Evolutionary conservation across 2,329 filamentous ascomycete species (phyloP).

Genomic region (Leptographium galeiforme): DNA sequence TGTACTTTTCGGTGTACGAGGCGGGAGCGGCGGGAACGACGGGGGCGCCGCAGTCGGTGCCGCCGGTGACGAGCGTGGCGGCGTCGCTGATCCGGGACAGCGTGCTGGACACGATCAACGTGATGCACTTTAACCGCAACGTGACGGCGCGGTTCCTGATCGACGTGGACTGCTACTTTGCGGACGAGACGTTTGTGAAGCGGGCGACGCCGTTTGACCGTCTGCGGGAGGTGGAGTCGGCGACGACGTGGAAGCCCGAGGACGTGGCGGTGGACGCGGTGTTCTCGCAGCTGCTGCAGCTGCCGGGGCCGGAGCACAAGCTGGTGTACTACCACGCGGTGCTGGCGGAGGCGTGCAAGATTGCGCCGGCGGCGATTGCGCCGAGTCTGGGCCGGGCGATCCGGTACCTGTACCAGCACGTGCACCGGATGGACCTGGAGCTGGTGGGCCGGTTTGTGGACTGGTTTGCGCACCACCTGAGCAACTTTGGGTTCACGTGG

Average conservation of each 20-base stretch:
- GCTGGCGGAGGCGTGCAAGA: constrained; percentile 88
- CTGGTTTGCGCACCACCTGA: constrained; percentile 96
- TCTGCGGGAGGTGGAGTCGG: constrained; percentile 53
- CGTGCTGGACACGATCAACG: constrained; percentile 84
- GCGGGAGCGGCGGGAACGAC: neutral
- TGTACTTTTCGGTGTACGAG: constrained; percentile 80
- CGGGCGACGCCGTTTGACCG: constrained; percentile 87
- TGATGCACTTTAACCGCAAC: constrained; percentile 84
- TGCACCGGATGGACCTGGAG: constrained; percentile 75
- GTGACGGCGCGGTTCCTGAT: constrained; percentile 79
- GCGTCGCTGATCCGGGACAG: constrained; percentile 75
- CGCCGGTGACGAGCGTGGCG: constrained; percentile 60
- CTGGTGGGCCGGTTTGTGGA: constrained; percentile 79
- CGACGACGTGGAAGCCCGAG: constrained; percentile 89
- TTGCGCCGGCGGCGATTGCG: constrained; percentile 90
- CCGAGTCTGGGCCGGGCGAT: constrained; percentile 89
- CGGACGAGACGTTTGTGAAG: constrained; percentile 80
- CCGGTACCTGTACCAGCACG: constrained; percentile 73
- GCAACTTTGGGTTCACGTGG: constrained; percentile 99
- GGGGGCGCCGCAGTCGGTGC: constrained; percentile 66
- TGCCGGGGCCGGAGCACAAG: constrained; percentile 82
- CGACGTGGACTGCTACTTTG: constrained; percentile 90
- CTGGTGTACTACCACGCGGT: constrained; percentile 93
- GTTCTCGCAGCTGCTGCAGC: constrained; percentile 84
- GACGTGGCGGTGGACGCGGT: constrained; percentile 95